phyloP scores from a whole-genome alignment of 768 basidiomycete genomes.

The Rhizopogon vulgaris region DNA sequence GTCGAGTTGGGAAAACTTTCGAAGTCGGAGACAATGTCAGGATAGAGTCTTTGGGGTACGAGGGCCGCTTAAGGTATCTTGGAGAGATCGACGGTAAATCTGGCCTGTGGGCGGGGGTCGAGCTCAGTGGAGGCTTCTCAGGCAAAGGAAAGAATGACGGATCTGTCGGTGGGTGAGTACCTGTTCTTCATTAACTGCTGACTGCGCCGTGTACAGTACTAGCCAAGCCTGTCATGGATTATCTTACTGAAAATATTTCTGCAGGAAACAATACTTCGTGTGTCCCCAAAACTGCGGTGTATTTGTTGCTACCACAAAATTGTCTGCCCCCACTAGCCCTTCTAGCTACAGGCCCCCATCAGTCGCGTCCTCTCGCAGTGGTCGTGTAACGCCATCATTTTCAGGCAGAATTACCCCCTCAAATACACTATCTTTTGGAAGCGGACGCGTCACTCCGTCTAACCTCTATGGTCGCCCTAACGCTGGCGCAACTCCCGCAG shows the following conservation, averaged over 20 bases:
- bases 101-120: constrained; percentile 91
- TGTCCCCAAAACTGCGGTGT: constrained; percentile 87
- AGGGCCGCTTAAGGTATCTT: constrained; percentile 74
- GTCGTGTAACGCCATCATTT: constrained; percentile 36
- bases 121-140: constrained; percentile 75
- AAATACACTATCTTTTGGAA: constrained; percentile 25
- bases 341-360: constrained; percentile 63
- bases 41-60: constrained; percentile 84
- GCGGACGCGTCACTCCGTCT: constrained; percentile 56
- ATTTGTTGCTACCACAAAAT: constrained; percentile 78
- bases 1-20: constrained; percentile 42
- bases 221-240: not conserved
- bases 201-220: not conserved
- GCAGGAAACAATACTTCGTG: constrained; percentile 75
- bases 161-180: constrained; percentile 73
- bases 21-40: constrained; percentile 78
- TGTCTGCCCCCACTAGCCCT: constrained; percentile 71
- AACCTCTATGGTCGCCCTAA: constrained; percentile 44
- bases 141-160: constrained; percentile 97
- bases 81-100: constrained; percentile 87
- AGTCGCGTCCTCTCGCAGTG: constrained; percentile 64
- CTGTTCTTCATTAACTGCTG: too few species aligned
- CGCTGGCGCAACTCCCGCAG: constrained; percentile 29
- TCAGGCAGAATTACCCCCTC: constrained; percentile 45
- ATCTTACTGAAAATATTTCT: constrained; percentile 6